Percentiles rank a stretch among this genome's conserved stretches.
Conservation (phyloP, 768 basidiomycete genomes). For the Neoboletus magnificus region DNA sequence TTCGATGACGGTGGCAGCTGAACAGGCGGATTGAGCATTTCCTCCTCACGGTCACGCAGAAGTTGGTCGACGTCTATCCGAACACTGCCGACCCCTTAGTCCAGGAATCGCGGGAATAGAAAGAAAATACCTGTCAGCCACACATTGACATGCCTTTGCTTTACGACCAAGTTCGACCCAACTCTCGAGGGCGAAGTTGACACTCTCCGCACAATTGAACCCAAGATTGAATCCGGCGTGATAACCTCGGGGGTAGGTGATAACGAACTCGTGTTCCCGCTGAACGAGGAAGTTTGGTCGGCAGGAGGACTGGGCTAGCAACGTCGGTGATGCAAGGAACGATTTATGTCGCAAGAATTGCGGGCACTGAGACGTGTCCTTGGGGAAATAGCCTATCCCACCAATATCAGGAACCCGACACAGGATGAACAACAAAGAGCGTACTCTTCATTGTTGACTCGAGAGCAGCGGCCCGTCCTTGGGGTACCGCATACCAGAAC, state of each 20-base stretch:
- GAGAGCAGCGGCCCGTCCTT: slow-evolving; percentile 75
- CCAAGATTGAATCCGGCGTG: slow-evolving; percentile 95
- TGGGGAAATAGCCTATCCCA: slow-evolving; percentile 77
- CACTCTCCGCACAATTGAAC: slow-evolving; percentile 96
- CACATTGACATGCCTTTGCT: slow-evolving; percentile 73
- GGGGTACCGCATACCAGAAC: slow-evolving; percentile 96
- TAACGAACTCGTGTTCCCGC: slow-evolving; percentile 91
- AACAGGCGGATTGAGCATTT: slow-evolving; percentile 24
- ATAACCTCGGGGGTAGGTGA: slow-evolving; percentile 93
- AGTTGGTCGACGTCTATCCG: slow-evolving; percentile 91
- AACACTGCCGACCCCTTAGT: slow-evolving; percentile 52
- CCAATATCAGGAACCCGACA: slow-evolving; percentile 4
- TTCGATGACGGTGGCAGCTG: slow-evolving; percentile 30
- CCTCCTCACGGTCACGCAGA: slow-evolving; percentile 60
- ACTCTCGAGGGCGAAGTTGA: slow-evolving; percentile 93
- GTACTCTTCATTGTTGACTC: slow-evolving; percentile 87
- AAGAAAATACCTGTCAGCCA: slow-evolving; percentile 61
- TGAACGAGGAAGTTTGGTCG: slow-evolving; percentile 87
- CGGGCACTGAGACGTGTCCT: slow-evolving; percentile 77
- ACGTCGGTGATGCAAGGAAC: slow-evolving; percentile 85
- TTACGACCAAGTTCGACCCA: slow-evolving; percentile 88
- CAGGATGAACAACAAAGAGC: slow-evolving; percentile 10
- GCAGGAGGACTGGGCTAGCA: slow-evolving; percentile 76
- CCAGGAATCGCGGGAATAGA: background rate
- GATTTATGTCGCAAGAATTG: slow-evolving; percentile 98